These are phyloP conservation scores for Drechslera avenae DNA, from an alignment of 2,329 filamentous ascomycete genomes.

Conservation along the genomic window DNA sequence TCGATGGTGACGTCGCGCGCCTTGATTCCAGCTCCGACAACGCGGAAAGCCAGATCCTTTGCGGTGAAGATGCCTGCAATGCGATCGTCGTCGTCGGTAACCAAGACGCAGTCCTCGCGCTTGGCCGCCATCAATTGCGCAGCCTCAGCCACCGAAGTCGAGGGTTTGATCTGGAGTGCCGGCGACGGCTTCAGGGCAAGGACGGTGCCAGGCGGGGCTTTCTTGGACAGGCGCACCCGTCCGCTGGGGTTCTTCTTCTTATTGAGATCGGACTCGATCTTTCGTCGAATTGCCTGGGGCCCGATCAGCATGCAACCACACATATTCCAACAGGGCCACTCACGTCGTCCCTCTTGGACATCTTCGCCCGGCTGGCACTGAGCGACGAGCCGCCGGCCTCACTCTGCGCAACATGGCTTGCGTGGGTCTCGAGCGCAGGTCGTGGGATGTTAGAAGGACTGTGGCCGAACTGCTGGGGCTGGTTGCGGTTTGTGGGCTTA, in stretches of 20 bases:
- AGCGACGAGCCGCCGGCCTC: conserved; percentile 70
- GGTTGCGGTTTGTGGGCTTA: conserved; percentile 68
- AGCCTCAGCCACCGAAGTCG: conserved; percentile 90
- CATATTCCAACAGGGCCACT: conserved; percentile 39
- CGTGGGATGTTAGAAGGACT: conserved; percentile 75
- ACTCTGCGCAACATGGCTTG: conserved; percentile 56
- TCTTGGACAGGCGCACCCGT: conserved; percentile 82
- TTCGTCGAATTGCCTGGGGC: conserved; percentile 85
- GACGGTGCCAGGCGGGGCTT: conserved; percentile 94
- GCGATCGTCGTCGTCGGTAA: conserved; percentile 96
- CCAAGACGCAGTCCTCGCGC: conserved; percentile 94
- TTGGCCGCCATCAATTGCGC: conserved; percentile 99
- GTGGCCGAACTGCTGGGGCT: conserved; percentile 60
- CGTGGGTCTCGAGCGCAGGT: conserved; percentile 67
- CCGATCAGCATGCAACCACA: conserved; percentile 9
- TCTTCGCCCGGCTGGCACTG: conserved; percentile 93
- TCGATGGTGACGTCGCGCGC: conserved; percentile 89
- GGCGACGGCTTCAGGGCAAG: conserved; percentile 93
- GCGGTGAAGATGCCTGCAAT: conserved; percentile 99
- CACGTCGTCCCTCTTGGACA: conserved; percentile 98
- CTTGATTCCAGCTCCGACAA: conserved; percentile 89
- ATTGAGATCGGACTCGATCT: conserved; percentile 95
- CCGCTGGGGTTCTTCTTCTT: conserved; percentile 88
- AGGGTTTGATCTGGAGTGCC: conserved; percentile 95
- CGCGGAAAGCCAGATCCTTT: conserved; percentile 96